Percentiles rank a stretch among this genome's conserved stretches.
phyloP scores from a whole-genome alignment of 768 basidiomycete genomes.

The Dendrothele bispora region DNA sequence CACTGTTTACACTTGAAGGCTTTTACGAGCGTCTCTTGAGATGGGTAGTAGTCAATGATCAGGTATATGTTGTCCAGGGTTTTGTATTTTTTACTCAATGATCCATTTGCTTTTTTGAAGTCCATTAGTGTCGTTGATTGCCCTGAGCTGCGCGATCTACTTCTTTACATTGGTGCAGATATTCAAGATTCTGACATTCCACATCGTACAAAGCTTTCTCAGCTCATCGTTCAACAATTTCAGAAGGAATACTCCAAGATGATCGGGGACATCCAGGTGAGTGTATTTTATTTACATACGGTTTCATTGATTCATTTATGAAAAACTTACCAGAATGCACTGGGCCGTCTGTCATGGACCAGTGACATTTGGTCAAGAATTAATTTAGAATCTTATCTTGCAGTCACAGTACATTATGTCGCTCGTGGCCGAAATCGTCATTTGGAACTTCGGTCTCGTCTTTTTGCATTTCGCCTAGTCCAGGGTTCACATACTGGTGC shows the following conservation, averaged over 20 bases:
- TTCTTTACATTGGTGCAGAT: conserved; percentile 20
- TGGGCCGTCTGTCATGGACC: conserved; percentile 17
- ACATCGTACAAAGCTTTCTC: conserved; percentile 23
- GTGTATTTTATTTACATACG: background rate
- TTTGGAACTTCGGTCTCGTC: conserved; percentile 10
- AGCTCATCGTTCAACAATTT: conserved; percentile 18
- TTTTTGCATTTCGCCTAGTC: conserved; percentile 18
- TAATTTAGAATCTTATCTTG: conserved; percentile 15
- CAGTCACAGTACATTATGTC: conserved; percentile 19
- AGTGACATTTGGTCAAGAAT: conserved; percentile 17
- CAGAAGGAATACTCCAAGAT: conserved; percentile 15
- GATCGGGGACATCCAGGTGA: conserved; percentile 13
- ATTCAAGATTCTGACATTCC: conserved; percentile 25
- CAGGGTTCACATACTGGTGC: conserved; percentile 6
- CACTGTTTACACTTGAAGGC: conserved; percentile 13
- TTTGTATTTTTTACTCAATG: background rate
- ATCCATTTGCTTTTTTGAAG: conserved; percentile 11
- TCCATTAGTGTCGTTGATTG: conserved; percentile 27
- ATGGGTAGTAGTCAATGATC: conserved; percentile 26
- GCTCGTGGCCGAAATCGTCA: conserved; percentile 6
- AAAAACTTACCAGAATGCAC: conserved; percentile 13
- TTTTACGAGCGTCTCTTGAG: conserved; percentile 18
- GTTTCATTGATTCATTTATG: background rate
- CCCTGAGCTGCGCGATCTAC: conserved; percentile 23
- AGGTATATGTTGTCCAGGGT: conserved; percentile 12